Conservation (phyloP, 139 green algal species). For the Raphidocelis subcapitata region DNA sequence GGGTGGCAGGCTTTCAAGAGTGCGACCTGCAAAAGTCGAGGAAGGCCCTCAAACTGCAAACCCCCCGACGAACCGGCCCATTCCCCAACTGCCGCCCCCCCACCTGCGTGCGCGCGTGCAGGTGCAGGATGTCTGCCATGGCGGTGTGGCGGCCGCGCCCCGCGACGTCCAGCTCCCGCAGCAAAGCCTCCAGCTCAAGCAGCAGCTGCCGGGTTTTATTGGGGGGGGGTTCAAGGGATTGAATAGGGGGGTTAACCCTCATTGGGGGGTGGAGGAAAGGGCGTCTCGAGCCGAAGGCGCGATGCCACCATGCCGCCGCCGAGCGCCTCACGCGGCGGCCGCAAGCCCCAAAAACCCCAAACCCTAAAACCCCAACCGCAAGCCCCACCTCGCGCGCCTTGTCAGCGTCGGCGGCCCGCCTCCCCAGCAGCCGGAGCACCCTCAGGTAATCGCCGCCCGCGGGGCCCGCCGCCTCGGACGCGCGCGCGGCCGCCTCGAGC, state of each 20-base stretch:
- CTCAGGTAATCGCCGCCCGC: background rate
- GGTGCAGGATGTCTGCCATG: conserved; percentile 53
- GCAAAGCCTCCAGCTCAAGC: conserved; percentile 29
- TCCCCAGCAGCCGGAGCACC: background rate
- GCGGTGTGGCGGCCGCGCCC: conserved; percentile 45
- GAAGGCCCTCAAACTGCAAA: background rate
- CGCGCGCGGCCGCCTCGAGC: too few relatives aligned
- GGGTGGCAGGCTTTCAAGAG: too few relatives aligned
- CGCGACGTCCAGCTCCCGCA: conserved; percentile 55
- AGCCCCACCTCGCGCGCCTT: background rate
- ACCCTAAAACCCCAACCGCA: too few relatives aligned
- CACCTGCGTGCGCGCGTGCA: conserved; percentile 58
- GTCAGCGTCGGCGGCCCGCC: background rate
- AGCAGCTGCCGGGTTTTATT: conserved; percentile 35
- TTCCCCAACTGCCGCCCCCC: background rate
- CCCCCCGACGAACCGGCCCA: background rate
- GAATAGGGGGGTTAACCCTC: too few relatives aligned
- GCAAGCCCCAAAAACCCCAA: background rate
- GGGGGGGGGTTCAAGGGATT: too few relatives aligned
- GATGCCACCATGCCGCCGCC: too few relatives aligned
- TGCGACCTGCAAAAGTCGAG: too few relatives aligned
- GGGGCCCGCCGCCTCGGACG: too few relatives aligned
- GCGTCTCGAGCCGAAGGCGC: too few relatives aligned
- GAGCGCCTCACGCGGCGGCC: background rate
- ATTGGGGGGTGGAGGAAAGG: too few relatives aligned